Evolutionary conservation across 2,329 filamentous ascomycete species (phyloP).

Genomic region (Zymoseptoria brevis): DNA sequence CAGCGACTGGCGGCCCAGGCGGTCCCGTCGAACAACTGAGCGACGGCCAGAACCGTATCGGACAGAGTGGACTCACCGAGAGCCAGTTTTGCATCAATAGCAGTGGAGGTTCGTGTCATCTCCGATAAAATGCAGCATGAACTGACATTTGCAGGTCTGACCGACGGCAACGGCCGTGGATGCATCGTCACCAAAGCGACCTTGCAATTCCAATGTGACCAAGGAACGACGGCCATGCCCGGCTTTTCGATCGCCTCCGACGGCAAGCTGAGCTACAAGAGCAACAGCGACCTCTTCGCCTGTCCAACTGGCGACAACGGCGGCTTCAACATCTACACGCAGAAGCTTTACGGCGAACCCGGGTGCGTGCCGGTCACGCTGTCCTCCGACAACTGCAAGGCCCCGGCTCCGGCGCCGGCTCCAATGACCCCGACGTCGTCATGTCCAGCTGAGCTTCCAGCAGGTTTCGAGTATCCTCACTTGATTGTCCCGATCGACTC

Average conservation of each 20-base stretch:
- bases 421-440: constrained; percentile 5
- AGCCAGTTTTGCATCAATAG: constrained; percentile 49
- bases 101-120: too few species aligned
- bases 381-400: constrained; percentile 7
- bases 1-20: constrained; percentile 31
- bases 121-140: too few species aligned
- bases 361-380: constrained; percentile 47
- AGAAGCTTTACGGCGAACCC: constrained; percentile 33
- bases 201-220: constrained; percentile 55
- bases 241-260: constrained; percentile 51
- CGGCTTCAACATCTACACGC: constrained; percentile 50
- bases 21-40: constrained; percentile 52
- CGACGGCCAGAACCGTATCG: constrained; percentile 56
- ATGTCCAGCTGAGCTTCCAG: constrained; percentile 27
- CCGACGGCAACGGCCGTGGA: constrained; percentile 49
- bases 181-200: constrained; percentile 57
- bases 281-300: constrained; percentile 49
- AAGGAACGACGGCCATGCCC: constrained; percentile 41
- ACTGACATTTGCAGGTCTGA: too few species aligned
- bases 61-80: constrained; percentile 33
- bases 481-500: constrained; percentile 56
- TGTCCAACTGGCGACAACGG: constrained; percentile 51
- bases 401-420: constrained; percentile 4
- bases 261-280: constrained; percentile 47
- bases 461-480: constrained; percentile 45